phyloP scores from a whole-genome alignment of 805 yeast species.

The Starmera caribaea region DNA sequence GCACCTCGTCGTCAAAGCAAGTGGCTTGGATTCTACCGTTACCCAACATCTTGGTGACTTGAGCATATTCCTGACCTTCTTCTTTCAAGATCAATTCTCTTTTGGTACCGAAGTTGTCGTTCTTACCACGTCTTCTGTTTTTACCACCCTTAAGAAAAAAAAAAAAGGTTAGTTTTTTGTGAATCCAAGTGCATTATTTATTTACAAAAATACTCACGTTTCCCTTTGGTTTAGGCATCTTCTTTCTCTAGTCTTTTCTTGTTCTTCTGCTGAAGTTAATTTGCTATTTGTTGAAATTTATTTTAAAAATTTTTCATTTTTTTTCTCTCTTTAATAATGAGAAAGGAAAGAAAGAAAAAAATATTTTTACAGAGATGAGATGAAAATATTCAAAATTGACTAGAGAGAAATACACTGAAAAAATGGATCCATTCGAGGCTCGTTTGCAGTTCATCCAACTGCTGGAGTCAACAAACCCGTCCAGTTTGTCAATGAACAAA shows the following conservation, averaged over 20 bases:
- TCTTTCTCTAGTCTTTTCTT: conserved; percentile 7
- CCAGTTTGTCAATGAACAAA: conserved; percentile 34
- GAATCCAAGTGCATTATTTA: not conserved
- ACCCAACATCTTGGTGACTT: conserved; percentile 96
- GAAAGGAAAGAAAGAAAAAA: too few species aligned
- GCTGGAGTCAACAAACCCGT: conserved; percentile 56
- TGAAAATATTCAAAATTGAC: not conserved
- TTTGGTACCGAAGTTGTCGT: conserved; percentile 81
- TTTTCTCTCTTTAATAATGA: too few species aligned
- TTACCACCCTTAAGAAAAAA: conserved; percentile 65
- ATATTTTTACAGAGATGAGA: too few species aligned
- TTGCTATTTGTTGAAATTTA: too few species aligned
- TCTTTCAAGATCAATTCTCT: conserved; percentile 89
- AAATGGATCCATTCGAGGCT: conserved; percentile 86
- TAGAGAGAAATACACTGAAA: not conserved
- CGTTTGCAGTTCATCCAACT: conserved; percentile 65
- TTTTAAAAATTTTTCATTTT: too few species aligned
- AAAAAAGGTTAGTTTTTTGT: not conserved
- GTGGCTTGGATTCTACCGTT: conserved; percentile 93
- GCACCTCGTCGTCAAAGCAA: conserved; percentile 88
- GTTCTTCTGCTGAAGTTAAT: too few species aligned
- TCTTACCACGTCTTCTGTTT: conserved; percentile 96
- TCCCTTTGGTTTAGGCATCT: conserved; percentile 71
- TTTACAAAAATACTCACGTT: conserved; percentile 18
- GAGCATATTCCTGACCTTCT: conserved; percentile 98